Base-by-base conservation (phyloP, 495 filamentous ascomycete species). In the Evansstolkia leycettana region DNA sequence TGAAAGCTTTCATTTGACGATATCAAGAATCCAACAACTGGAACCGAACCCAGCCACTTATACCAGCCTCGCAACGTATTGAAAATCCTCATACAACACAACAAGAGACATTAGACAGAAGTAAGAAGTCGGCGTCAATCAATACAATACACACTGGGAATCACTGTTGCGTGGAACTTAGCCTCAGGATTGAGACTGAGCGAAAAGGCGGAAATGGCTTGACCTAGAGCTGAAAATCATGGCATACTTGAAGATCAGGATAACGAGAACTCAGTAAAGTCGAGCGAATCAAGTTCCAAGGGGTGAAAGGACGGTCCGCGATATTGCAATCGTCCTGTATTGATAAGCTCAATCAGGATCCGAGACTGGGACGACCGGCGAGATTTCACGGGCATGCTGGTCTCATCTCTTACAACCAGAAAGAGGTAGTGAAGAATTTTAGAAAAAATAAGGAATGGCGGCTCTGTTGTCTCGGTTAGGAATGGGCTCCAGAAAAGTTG, bases 361-460 rank as follows among this genome's bases (percentile, higher is more conserved):
- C 27, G 10, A n/a, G 13, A n/a, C 12, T n/a, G 27, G 27, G 27
- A 3, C 27, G 12, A 3, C 3, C 27, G 20, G 9, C 20, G 20
- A 9, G 20, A 23, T 23, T 23, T 23, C 20, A 23, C 9, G 4
- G 20, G 5, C 9, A 9, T 23, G 5, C 20, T 23, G 20, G 9
- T 23, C 20, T 23, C 20, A 9, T 23, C 20, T 23, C 20, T 23
- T 23, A 9, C 27, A 36, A 35, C 34, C 23, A 36, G 8, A 36
- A 18, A 31, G 6, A 17, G 2, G 38, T 3, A 7, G 33, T 30
- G 32, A 39, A 29, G 9, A 39, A n/a, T n/a, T 33, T 31, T 47
- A 66, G 45, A 68, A 61, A 46, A 66, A 67, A 38, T 65, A 68
- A 15, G 64, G 64, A 43, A 68, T 65, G 4, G 62, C 55, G 5